Evolutionary conservation across 441 rosid species (phyloP), one percentile per base, ranked within the genome.

Genomic region (Theobroma grandiflorum): DNA sequence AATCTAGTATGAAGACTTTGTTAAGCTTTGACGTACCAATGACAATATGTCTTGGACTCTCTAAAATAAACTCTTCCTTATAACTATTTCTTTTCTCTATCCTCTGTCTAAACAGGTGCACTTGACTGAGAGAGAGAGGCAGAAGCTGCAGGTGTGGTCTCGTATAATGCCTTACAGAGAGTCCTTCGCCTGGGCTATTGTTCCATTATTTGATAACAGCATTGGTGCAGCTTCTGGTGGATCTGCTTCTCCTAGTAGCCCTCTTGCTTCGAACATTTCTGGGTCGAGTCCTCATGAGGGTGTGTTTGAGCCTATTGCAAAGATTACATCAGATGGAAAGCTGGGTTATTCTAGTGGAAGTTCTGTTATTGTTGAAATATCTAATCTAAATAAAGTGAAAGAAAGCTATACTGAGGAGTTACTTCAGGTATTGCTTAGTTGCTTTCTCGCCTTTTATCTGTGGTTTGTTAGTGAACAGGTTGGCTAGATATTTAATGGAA

Each of bases 71-170:
- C 40, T 16, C 72, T 35, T 35, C 45, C 11, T 47, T 50, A 18
- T 58, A 37, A 50, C 75, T 16, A 63, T 9, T 53, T 35, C 76
- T 75, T 64, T 69, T 70, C 33, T 74, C 45, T 57, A 43, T 78
- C 66, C 52, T 57, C 71, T 72, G n/a, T 58, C 74, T 82, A 79
- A 84, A 78, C 90, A 96, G 99, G 98, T 87, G 71, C 96, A 89
- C 86, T 87, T 96, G 88, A 91, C 91, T 42, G 99, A 97, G 91
- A 96, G 99, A 84, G 99, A 97, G 86, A 94, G 89, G 89, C 99
- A 96, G 93, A 96, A 94, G 88, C 85, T 96, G 92, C 99, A 92
- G 89, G 98, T 94, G 84, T 97, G 99, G 99, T 93, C 99, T 80
- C 96, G 99, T 82, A 91, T 97, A 75, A 96, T 97, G 99, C 98